Evolutionary conservation across 2,329 filamentous ascomycete species (phyloP).

Genomic region (Ophiocordyceps camponoti-floridani): DNA sequence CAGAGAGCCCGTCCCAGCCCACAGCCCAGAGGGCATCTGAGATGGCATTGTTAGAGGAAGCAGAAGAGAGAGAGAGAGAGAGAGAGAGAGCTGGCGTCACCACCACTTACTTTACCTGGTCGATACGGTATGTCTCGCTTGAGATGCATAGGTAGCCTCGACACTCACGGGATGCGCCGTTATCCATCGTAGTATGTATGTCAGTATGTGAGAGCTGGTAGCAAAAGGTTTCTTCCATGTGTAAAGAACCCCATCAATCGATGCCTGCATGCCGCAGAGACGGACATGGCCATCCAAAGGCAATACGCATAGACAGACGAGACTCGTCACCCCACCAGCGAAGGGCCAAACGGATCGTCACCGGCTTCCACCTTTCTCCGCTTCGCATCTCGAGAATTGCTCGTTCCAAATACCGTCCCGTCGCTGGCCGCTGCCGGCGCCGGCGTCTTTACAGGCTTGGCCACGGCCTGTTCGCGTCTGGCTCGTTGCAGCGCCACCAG

Average conservation of each 20-base stretch:
- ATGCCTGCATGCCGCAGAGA: too few relatives aligned
- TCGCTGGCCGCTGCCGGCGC: conserved; percentile 17
- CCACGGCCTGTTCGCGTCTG: conserved; percentile 34
- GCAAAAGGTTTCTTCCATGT: too few relatives aligned
- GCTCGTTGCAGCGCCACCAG: conserved; percentile 50
- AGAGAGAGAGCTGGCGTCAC: neutral
- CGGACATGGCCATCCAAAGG: neutral
- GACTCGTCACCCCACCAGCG: conserved; percentile 10
- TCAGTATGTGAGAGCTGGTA: too few relatives aligned
- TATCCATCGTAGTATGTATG: too few relatives aligned
- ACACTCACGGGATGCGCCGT: too few relatives aligned
- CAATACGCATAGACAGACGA: too few relatives aligned
- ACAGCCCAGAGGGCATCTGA: neutral
- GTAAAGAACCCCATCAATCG: too few relatives aligned
- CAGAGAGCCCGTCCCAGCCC: too few relatives aligned
- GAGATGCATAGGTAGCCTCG: neutral
- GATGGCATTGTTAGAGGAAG: too few relatives aligned
- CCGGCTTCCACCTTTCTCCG: conserved; percentile 22
- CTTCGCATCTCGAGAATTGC: conserved; percentile 21
- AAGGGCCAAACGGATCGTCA: conserved; percentile 30
- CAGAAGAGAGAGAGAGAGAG: neutral
- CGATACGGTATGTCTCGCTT: neutral
- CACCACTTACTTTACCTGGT: neutral
- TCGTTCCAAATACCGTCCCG: conserved; percentile 26
- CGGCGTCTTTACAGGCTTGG: conserved; percentile 22